phyloP scores from a whole-genome alignment of 2,329 filamentous ascomycete genomes.

The Trematosphaeria pertusa region DNA sequence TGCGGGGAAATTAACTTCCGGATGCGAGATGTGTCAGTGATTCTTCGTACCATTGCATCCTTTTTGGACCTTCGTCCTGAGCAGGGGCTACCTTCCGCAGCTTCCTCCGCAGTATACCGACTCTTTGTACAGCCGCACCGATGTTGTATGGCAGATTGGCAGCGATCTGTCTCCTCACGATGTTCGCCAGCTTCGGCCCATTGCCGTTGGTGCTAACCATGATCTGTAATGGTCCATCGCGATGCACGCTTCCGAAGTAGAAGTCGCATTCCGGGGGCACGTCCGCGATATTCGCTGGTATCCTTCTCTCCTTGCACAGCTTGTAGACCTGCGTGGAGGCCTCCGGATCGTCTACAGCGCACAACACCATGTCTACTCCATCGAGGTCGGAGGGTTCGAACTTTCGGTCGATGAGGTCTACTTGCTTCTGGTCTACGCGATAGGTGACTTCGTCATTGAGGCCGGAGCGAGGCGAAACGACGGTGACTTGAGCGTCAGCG shows the following conservation, averaged over 20 bases:
- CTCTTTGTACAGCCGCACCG: slow-evolving; percentile 83
- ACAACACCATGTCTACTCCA: slow-evolving; percentile 82
- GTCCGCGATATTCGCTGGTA: slow-evolving; percentile 95
- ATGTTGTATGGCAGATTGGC: slow-evolving; percentile 76
- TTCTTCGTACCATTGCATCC: slow-evolving; percentile 78
- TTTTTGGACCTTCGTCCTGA: slow-evolving; percentile 76
- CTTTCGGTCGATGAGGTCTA: slow-evolving; percentile 79
- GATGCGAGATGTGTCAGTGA: background rate
- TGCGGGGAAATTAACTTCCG: slow-evolving; percentile 49
- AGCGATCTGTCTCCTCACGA: slow-evolving; percentile 84
- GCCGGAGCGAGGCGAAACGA: slow-evolving; percentile 80
- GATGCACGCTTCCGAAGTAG: slow-evolving; percentile 95
- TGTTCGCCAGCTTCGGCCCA: slow-evolving; percentile 86
- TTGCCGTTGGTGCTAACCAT: slow-evolving; percentile 99
- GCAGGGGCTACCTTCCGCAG: slow-evolving; percentile 78
- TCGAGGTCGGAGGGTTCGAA: slow-evolving; percentile 91
- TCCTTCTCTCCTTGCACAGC: slow-evolving; percentile 82
- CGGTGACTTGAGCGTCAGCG: slow-evolving; percentile 87
- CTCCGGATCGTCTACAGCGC: slow-evolving; percentile 89
- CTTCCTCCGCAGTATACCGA: slow-evolving; percentile 80
- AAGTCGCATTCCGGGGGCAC: slow-evolving; percentile 98
- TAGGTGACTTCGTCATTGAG: slow-evolving; percentile 88
- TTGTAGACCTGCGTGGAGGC: slow-evolving; percentile 94
- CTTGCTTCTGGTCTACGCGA: slow-evolving; percentile 76
- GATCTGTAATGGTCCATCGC: slow-evolving; percentile 93